Percentiles rank a stretch among this genome's conserved stretches.
Conservation (phyloP, 148 eudicot genomes). For the Heliamphora exappendiculata region DNA sequence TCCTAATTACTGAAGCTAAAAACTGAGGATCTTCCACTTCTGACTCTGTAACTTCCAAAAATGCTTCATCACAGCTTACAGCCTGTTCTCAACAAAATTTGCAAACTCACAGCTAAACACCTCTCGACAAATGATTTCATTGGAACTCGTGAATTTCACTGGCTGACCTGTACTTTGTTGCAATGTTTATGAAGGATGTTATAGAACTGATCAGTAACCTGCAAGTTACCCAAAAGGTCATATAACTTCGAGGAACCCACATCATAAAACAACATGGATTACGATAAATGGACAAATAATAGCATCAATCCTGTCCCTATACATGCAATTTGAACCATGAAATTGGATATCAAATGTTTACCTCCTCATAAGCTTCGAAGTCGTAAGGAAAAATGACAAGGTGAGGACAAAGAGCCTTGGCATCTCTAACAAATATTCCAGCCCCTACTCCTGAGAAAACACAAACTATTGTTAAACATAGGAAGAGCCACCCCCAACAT, state of each 20-base stretch:
- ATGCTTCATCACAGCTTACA: constrained; percentile 98
- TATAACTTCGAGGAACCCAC: constrained; percentile 11
- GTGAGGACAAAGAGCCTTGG: constrained; percentile 88
- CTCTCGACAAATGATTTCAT: neutral
- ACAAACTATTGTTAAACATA: neutral
- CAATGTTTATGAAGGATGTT: constrained; percentile 78
- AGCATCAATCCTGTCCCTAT: neutral
- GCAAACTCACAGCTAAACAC: constrained; percentile 7
- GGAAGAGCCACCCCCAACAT: constrained; percentile 1
- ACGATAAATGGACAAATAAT: neutral
- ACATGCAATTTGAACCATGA: neutral
- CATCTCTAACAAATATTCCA: constrained; percentile 94
- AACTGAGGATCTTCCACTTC: constrained; percentile 54
- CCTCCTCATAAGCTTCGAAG: constrained; percentile 94
- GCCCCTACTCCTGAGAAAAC: constrained; percentile 64
- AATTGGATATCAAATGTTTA: constrained; percentile 8
- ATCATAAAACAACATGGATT: constrained; percentile 1
- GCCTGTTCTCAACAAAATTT: constrained; percentile 45
- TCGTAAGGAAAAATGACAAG: constrained; percentile 78
- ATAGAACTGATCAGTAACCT: constrained; percentile 93
- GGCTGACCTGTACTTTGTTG: constrained; percentile 78
- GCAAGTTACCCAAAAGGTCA: constrained; percentile 19
- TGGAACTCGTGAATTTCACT: neutral
- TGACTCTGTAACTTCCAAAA: constrained; percentile 63
- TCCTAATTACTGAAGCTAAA: constrained; percentile 75